These are phyloP conservation scores for Pisolithus thermaeus DNA, from an alignment of 1,284 basidiomycete species.

Conservation along the genomic window DNA sequence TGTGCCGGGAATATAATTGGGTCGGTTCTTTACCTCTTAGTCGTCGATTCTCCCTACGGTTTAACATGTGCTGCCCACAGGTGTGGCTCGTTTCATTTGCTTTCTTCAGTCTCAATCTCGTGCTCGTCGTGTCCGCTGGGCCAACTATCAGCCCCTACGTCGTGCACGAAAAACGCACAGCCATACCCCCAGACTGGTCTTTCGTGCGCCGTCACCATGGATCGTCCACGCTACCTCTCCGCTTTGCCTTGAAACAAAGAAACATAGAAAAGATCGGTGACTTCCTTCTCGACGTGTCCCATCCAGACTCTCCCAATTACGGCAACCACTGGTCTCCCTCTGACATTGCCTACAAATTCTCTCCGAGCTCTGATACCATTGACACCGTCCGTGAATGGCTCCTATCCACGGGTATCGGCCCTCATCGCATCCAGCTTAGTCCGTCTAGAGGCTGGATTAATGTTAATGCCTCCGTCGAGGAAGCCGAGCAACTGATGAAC, in stretches of 20 bases:
- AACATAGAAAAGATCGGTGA: conserved; percentile 37
- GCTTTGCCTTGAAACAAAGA: conserved; percentile 38
- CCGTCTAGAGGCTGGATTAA: conserved; percentile 37
- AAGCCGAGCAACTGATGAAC: conserved; percentile 40
- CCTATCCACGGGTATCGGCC: conserved; percentile 30
- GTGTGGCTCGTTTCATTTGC: not conserved
- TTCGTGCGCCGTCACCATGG: conserved; percentile 25
- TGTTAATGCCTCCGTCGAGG: conserved; percentile 34
- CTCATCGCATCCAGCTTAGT: conserved; percentile 29
- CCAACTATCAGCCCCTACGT: conserved; percentile 11
- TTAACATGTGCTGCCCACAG: not conserved
- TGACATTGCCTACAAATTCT: conserved; percentile 36
- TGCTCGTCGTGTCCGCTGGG: conserved; percentile 7
- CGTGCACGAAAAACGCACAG: conserved; percentile 31
- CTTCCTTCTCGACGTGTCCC: conserved; percentile 38
- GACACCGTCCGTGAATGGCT: conserved; percentile 37
- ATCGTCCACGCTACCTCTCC: conserved; percentile 32
- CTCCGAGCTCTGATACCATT: conserved; percentile 34
- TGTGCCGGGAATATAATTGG: no score
- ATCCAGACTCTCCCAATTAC: conserved; percentile 39
- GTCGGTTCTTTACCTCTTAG: not conserved
- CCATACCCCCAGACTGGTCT: conserved; percentile 32
- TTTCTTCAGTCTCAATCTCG: not conserved
- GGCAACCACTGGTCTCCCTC: conserved; percentile 42
- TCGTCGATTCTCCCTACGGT: not conserved